These are phyloP conservation scores for Cercospora janseana DNA, from an alignment of 2,329 filamentous ascomycete genomes.

Conservation along the genomic window DNA sequence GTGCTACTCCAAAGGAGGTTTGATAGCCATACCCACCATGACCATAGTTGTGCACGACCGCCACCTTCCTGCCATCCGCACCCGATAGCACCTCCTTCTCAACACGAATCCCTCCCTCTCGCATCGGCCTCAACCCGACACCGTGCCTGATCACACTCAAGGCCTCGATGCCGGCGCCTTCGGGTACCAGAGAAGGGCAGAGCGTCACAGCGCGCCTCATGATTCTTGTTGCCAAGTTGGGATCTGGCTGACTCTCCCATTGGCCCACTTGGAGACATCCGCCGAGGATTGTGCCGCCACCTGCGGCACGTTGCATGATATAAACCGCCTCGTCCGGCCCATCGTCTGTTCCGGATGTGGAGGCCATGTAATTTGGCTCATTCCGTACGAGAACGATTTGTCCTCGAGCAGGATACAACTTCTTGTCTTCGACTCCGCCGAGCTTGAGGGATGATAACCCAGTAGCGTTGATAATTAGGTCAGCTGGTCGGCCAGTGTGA, in stretches of 20 bases:
- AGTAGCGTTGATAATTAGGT: slow-evolving; percentile 80
- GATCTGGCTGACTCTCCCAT: slow-evolving; percentile 77
- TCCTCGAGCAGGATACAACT: slow-evolving; percentile 72
- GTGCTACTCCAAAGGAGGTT: slow-evolving; percentile 45
- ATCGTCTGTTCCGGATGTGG: slow-evolving; percentile 70
- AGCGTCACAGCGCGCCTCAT: slow-evolving; percentile 72
- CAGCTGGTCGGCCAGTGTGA: slow-evolving; percentile 56
- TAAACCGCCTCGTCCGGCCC: slow-evolving; percentile 71
- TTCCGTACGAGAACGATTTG: slow-evolving; percentile 85
- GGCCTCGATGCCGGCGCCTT: slow-evolving; percentile 67
- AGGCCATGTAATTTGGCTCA: slow-evolving; percentile 67
- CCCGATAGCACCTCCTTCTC: slow-evolving; percentile 68
- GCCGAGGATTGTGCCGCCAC: slow-evolving; percentile 84
- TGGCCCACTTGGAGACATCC: slow-evolving; percentile 76
- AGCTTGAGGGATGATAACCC: slow-evolving; percentile 73
- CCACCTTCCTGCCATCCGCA: slow-evolving; percentile 39
- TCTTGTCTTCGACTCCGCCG: slow-evolving; percentile 75
- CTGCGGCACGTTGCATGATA: slow-evolving; percentile 74
- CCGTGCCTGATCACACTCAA: slow-evolving; percentile 76
- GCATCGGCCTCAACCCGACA: slow-evolving; percentile 75
- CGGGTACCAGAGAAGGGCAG: slow-evolving; percentile 60
- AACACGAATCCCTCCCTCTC: slow-evolving; percentile 70
- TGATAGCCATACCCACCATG: slow-evolving; percentile 75
- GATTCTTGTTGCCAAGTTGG: slow-evolving; percentile 75
- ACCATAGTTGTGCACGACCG: slow-evolving; percentile 79